These are phyloP conservation scores for Tetramitus jugosus DNA, from an alignment of 208 protist genomes.

Conservation along the genomic window DNA sequence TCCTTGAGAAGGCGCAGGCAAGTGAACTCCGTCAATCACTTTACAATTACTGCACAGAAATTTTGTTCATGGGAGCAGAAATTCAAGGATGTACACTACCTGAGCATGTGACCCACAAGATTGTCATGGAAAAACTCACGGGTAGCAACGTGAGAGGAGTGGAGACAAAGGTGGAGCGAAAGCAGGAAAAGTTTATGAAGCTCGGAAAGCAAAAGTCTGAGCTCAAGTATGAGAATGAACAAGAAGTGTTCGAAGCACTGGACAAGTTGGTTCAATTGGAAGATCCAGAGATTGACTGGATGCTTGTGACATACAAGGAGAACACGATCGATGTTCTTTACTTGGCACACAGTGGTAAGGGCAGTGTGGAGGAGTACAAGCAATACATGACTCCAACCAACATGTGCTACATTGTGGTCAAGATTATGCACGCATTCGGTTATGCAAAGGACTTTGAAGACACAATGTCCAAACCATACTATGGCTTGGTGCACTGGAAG, in stretches of 20 bases:
- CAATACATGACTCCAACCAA: background rate
- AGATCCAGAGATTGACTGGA: background rate
- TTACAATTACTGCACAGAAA: background rate
- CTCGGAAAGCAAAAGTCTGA: slow-evolving; percentile 8
- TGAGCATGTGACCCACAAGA: background rate
- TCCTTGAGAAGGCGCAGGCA: background rate
- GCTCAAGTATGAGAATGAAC: background rate
- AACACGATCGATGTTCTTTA: slow-evolving; percentile 6
- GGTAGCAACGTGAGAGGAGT: background rate
- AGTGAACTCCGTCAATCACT: background rate
- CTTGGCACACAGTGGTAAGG: background rate
- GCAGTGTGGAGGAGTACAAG: background rate
- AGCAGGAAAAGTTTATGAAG: background rate
- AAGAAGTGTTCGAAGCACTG: background rate
- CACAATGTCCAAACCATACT: slow-evolving; percentile 3
- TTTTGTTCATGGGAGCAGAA: background rate
- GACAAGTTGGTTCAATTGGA: background rate
- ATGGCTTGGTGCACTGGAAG: slow-evolving; percentile 6
- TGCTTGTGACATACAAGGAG: background rate
- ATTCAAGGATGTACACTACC: slow-evolving; percentile 5
- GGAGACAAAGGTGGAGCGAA: background rate
- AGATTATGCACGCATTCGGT: slow-evolving; percentile 5
- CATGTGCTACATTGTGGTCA: background rate
- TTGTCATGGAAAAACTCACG: slow-evolving; percentile 15
- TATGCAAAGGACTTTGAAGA: background rate